These are phyloP conservation scores for Haplographium delicatum DNA, from an alignment of 495 filamentous ascomycete species.

Conservation along the genomic window DNA sequence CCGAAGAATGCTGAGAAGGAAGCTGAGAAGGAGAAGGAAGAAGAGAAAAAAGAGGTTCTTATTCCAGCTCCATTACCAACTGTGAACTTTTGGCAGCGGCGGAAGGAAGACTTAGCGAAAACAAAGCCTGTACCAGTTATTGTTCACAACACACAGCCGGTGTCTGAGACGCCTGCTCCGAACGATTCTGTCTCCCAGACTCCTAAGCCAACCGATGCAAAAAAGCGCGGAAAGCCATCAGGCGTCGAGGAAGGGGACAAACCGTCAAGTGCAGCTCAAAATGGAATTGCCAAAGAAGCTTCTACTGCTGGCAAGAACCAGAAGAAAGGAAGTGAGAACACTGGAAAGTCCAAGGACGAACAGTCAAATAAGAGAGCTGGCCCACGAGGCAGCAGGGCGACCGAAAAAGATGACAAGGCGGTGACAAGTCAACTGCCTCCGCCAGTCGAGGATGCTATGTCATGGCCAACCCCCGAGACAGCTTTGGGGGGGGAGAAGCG, in stretches of 20 bases:
- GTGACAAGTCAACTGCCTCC: conserved; percentile 40
- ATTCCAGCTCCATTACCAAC: conserved; percentile 75
- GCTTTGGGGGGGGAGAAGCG: conserved; percentile 70
- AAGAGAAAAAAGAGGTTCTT: conserved; percentile 53
- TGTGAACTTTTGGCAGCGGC: conserved; percentile 81
- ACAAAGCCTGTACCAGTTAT: conserved; percentile 43
- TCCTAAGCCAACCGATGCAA: conserved; percentile 16
- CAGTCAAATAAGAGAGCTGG: conserved; percentile 36
- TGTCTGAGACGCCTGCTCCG: neutral
- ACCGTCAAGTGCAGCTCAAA: conserved; percentile 9
- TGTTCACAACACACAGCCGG: conserved; percentile 3
- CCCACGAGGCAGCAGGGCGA: conserved; percentile 41
- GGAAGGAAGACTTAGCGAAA: conserved; percentile 67
- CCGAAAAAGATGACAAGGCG: conserved; percentile 44
- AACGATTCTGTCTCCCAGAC: conserved; percentile 1
- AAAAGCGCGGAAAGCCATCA: conserved; percentile 28
- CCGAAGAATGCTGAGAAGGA: conserved; percentile 26
- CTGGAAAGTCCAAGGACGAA: conserved; percentile 36
- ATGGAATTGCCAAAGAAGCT: conserved; percentile 12
- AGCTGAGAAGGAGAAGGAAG: conserved; percentile 43
- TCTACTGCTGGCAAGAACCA: conserved; percentile 35
- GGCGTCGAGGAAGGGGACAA: conserved; percentile 24
- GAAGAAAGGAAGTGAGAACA: conserved; percentile 47
- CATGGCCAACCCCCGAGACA: conserved; percentile 87
- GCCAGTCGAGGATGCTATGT: conserved; percentile 65